A percentile compares a stretch with the other conserved stretches of the same genome.
Evolutionary conservation across 345 rosid species (phyloP).

Genomic region (Moricandia arvensis): DNA sequence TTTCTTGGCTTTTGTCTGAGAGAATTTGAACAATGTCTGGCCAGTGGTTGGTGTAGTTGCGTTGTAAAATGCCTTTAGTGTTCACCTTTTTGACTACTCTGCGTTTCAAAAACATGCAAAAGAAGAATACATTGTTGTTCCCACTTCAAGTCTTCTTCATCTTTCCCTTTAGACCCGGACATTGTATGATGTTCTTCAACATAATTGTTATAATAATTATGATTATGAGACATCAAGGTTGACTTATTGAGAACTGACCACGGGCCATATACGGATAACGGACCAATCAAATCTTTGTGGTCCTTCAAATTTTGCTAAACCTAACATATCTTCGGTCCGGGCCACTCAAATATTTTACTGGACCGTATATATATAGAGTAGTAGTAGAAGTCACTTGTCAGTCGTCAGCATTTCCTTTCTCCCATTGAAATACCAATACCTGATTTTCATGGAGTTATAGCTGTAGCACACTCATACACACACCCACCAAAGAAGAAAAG

Average conservation of each 20-base stretch:
- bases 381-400: slow-evolving; percentile 33
- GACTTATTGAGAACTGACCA: slow-evolving; percentile 27
- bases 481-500: slow-evolving; percentile 7
- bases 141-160: slow-evolving; percentile 31
- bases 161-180: slow-evolving; percentile 36
- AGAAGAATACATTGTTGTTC: slow-evolving; percentile 23
- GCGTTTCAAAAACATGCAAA: slow-evolving; percentile 30
- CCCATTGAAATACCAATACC: slow-evolving; percentile 9
- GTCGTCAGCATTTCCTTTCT: slow-evolving; percentile 29
- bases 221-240: slow-evolving; percentile 34
- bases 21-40: too few species aligned
- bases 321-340: slow-evolving; percentile 38
- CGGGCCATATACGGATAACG: slow-evolving; percentile 33
- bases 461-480: slow-evolving; percentile 34
- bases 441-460: slow-evolving; percentile 32
- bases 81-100: slow-evolving; percentile 6
- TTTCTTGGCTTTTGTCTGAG: too few species aligned
- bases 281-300: slow-evolving; percentile 34
- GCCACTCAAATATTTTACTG: slow-evolving; percentile 20
- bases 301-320: slow-evolving; percentile 27
- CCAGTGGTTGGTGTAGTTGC: too few species aligned
- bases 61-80: not conserved
- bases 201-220: slow-evolving; percentile 5
- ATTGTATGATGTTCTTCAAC: slow-evolving; percentile 28
- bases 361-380: slow-evolving; percentile 17